Evolutionary conservation across 148 eudicot species (phyloP).

Genomic region (Spergularia bocconei): DNA sequence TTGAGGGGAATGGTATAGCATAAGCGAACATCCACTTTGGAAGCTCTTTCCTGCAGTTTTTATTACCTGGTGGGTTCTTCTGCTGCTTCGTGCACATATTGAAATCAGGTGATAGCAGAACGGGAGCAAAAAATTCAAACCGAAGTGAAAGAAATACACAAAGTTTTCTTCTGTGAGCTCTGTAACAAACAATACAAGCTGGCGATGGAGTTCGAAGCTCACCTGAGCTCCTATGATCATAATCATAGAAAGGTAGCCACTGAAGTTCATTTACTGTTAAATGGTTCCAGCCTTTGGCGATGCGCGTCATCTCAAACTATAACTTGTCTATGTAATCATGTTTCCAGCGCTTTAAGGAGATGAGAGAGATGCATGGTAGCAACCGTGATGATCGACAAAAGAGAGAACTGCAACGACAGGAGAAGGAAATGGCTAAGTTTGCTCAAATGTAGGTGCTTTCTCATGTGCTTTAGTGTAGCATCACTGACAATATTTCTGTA

Average conservation of each 20-base stretch:
- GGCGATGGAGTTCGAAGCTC: constrained; percentile 97
- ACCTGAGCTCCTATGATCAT: constrained; percentile 95
- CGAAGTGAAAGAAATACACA: constrained; percentile 92
- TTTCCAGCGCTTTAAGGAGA: constrained; percentile 83
- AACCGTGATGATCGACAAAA: constrained; percentile 89
- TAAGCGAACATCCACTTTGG: constrained; percentile 87
- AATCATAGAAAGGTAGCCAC: constrained; percentile 84
- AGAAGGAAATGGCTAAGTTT: constrained; percentile 94
- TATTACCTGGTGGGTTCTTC: constrained; percentile 99
- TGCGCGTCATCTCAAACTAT: constrained; percentile 2
- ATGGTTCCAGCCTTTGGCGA: background rate
- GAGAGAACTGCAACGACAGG: constrained; percentile 87
- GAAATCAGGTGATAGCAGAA: constrained; percentile 99
- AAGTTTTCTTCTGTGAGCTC: constrained; percentile 85
- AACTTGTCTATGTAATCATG: constrained; percentile 1
- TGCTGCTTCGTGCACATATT: constrained; percentile 98
- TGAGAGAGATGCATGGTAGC: constrained; percentile 97
- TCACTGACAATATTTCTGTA: background rate
- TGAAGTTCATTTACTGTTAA: background rate
- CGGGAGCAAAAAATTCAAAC: constrained; percentile 97
- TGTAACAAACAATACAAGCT: constrained; percentile 97
- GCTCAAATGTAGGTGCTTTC: constrained; percentile 62
- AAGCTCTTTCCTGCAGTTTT: constrained; percentile 97
- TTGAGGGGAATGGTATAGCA: constrained; percentile 85
- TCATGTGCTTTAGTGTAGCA: background rate